Conservation (phyloP, 75 land plant genomes). For the Ceratopteris richardii region DNA sequence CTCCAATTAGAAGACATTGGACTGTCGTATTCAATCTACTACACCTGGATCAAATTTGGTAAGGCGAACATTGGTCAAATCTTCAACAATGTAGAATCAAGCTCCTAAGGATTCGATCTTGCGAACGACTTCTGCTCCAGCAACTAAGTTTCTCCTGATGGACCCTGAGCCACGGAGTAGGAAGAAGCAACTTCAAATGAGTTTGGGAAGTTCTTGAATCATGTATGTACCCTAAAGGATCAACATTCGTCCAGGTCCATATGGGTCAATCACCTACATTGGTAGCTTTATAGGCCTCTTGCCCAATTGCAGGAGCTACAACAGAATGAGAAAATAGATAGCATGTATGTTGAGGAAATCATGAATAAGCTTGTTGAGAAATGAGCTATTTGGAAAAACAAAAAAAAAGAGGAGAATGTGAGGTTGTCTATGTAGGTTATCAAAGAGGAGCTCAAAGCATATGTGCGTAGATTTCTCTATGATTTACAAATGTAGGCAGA, state of each 20-base stretch:
- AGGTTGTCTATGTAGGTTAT: conserved; percentile 52
- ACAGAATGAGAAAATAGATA: conserved; percentile 43
- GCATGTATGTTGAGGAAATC: conserved; percentile 53
- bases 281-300: conserved; percentile 57
- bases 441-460: conserved; percentile 12
- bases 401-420: conserved; percentile 45
- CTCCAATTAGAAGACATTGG: too few relatives aligned
- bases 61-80: too few relatives aligned
- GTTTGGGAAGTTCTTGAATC: conserved; percentile 67
- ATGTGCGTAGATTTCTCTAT: too few relatives aligned
- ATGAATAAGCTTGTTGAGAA: conserved; percentile 60
- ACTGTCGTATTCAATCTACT: too few relatives aligned
- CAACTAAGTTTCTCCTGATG: conserved; percentile 19
- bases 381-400: conserved; percentile 40
- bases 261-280: conserved; percentile 42
- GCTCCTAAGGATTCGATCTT: too few relatives aligned
- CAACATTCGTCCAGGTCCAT: conserved; percentile 55
- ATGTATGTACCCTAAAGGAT: conserved; percentile 78
- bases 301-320: conserved; percentile 46
- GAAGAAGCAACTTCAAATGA: conserved; percentile 64
- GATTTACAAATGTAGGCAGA: too few relatives aligned
- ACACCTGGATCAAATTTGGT: too few relatives aligned
- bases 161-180: conserved; percentile 30
- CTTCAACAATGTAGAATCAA: too few relatives aligned
- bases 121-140: too few relatives aligned